A percentile compares a stretch with the other conserved stretches of the same genome.
These are phyloP conservation scores for Mikania micrantha DNA, from an alignment of 129 eudicot genomes.

Conservation along the genomic window DNA sequence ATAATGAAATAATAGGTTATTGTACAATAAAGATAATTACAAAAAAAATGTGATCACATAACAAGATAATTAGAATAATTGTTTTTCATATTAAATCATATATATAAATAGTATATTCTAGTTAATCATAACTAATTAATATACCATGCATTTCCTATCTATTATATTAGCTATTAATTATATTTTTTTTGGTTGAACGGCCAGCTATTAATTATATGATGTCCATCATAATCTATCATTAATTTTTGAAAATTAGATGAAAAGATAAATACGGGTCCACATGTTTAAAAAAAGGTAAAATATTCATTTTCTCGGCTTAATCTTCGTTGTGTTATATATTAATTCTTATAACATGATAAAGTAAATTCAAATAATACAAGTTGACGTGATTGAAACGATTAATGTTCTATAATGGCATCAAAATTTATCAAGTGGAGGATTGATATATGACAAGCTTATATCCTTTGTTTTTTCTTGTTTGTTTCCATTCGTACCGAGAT, in stretches of 20 bases:
- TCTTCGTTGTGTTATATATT: no score
- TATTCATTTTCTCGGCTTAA: no score
- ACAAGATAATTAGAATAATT: no score
- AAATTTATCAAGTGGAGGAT: constrained; percentile 7
- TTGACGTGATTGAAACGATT: neutral
- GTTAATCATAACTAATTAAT: neutral
- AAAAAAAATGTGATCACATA: neutral
- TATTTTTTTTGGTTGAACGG: no score
- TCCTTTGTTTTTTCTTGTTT: constrained; percentile 4
- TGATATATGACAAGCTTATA: constrained; percentile 6
- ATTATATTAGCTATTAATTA: no score
- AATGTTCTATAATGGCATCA: neutral
- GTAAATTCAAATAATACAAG: neutral
- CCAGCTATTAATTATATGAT: neutral
- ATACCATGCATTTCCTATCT: neutral
- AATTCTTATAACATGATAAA: neutral
- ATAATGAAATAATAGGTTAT: no score
- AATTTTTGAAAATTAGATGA: no score
- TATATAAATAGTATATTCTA: neutral
- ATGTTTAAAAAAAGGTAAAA: no score
- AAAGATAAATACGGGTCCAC: no score
- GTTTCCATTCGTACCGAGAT: constrained; percentile 20
- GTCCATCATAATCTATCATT: neutral
- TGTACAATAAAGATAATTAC: neutral
- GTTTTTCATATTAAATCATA: no score